Percentiles rank a stretch among this genome's conserved stretches.
Conservation (phyloP, 164 flowering plant species). For the Magnolia changhungtana region DNA sequence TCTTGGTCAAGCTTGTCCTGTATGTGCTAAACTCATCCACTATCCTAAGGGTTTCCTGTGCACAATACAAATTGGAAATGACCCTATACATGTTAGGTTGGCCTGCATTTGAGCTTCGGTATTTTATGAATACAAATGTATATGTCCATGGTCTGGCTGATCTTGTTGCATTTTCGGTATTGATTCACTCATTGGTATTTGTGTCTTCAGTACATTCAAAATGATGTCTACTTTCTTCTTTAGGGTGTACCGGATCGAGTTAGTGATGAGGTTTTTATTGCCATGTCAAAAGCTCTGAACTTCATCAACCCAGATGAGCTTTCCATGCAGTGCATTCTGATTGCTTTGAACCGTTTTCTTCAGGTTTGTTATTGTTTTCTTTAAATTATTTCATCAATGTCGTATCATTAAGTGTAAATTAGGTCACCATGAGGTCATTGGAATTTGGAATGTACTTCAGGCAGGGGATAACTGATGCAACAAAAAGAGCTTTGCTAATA, state of each 20-base stretch:
- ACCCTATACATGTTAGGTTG: too few species aligned
- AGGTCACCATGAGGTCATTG: background rate
- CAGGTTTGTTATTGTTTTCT: conserved; percentile 51
- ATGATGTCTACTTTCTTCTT: conserved; percentile 2
- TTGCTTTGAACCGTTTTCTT: conserved; percentile 92
- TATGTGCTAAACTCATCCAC: background rate
- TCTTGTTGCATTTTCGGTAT: background rate
- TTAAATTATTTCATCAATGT: background rate
- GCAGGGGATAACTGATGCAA: background rate
- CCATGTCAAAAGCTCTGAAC: conserved; percentile 98
- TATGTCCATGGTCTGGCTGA: background rate
- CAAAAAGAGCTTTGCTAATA: background rate
- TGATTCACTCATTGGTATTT: background rate
- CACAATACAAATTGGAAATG: background rate
- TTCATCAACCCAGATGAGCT: conserved; percentile 98
- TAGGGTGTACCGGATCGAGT: conserved; percentile 96
- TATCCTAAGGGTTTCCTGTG: background rate
- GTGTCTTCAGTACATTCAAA: background rate
- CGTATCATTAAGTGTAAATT: background rate
- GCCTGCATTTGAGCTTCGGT: background rate
- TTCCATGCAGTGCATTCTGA: conserved; percentile 96
- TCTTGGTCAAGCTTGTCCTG: background rate
- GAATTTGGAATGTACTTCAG: too few species aligned
- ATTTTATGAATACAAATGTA: background rate
- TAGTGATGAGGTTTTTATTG: conserved; percentile 87